Percentiles rank a stretch among this genome's conserved stretches.
These are phyloP conservation scores for Arthrinium phaeospermum DNA, from an alignment of 2,329 filamentous ascomycete genomes.

Conservation along the genomic window DNA sequence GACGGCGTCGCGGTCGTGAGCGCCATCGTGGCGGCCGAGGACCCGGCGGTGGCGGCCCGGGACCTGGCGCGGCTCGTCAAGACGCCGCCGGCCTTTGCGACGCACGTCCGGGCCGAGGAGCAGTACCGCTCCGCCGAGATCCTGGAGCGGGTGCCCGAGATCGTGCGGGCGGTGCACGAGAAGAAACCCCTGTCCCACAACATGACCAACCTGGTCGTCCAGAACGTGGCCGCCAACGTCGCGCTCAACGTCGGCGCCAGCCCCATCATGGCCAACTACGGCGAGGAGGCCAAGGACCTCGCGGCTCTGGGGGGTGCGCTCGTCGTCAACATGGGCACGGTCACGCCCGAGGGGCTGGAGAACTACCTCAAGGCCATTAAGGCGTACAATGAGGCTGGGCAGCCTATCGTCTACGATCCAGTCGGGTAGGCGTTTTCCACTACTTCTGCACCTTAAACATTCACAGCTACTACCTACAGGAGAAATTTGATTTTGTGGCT, in stretches of 20 bases:
- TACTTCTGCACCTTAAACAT: background rate
- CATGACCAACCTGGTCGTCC: constrained; percentile 96
- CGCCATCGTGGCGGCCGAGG: constrained; percentile 77
- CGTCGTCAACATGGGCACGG: constrained; percentile 94
- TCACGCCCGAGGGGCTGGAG: constrained; percentile 73
- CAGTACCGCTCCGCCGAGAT: constrained; percentile 31
- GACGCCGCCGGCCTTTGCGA: constrained; percentile 40
- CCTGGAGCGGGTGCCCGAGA: constrained; percentile 39
- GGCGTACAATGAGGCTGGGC: constrained; percentile 80
- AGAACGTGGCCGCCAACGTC: constrained; percentile 93
- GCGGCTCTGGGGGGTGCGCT: constrained; percentile 76
- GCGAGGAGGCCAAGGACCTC: constrained; percentile 82
- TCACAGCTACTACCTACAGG: too few species aligned
- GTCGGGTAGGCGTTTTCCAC: constrained; percentile 67
- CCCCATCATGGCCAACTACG: constrained; percentile 93
- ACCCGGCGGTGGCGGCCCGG: constrained; percentile 68
- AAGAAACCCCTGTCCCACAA: constrained; percentile 84
- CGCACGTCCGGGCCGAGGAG: constrained; percentile 17
- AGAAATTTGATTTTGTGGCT: too few species aligned
- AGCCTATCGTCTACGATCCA: constrained; percentile 84
- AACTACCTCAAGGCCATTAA: constrained; percentile 76
- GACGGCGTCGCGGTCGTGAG: constrained; percentile 89
- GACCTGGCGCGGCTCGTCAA: constrained; percentile 64
- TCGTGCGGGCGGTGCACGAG: constrained; percentile 66
- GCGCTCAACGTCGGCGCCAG: constrained; percentile 79